Percentiles rank a stretch among this genome's conserved stretches.
Conservation (phyloP, 345 rosid species). For the Garcia nutans region DNA sequence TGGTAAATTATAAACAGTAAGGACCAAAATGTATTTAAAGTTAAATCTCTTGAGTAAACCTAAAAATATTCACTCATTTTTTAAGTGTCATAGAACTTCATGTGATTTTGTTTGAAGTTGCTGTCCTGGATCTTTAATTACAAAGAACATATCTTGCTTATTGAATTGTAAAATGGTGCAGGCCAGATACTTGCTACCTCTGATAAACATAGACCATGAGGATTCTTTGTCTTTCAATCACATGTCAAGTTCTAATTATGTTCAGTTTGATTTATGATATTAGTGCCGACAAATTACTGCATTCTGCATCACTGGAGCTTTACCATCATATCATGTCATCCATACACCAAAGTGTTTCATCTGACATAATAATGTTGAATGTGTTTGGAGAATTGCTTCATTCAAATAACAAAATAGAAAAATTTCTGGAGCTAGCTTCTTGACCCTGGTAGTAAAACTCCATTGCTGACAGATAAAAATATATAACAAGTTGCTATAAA, state of each 20-base stretch:
- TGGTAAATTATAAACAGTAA: too few relatives aligned
- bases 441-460: not conserved
- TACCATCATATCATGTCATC: not conserved
- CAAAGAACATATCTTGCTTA: too few relatives aligned
- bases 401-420: not conserved
- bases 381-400: constrained; percentile 3
- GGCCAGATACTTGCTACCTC: not conserved
- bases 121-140: not conserved
- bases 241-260: not conserved
- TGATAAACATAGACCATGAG: not conserved
- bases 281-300: not conserved
- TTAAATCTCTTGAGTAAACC: too few relatives aligned
- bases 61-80: not conserved
- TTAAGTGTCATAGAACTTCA: not conserved
- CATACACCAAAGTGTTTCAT: not conserved
- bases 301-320: not conserved
- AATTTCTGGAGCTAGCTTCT: not conserved
- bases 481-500: not conserved
- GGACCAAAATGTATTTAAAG: too few relatives aligned
- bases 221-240: too few relatives aligned
- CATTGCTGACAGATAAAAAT: not conserved
- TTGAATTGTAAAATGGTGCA: not conserved
- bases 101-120: not conserved
- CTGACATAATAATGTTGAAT: not conserved
- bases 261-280: constrained; percentile 3